Percentiles rank a stretch among this genome's conserved stretches.
phyloP scores from a whole-genome alignment of 129 eudicot species.

The Artemisia tridentata region DNA sequence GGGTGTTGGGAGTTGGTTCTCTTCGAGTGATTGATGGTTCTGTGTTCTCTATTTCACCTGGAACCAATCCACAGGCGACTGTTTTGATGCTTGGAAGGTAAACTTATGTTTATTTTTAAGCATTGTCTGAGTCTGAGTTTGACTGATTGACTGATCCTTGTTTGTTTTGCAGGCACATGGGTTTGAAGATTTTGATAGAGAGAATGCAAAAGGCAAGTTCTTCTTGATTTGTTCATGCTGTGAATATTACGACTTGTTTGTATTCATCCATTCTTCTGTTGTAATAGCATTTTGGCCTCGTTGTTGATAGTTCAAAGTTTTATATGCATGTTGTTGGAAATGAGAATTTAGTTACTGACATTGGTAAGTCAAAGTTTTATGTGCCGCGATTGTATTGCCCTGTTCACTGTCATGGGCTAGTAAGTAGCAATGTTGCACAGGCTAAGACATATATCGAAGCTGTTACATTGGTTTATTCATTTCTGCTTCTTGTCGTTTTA shows the following conservation, averaged over 20 bases:
- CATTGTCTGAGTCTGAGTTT: conserved; percentile 2
- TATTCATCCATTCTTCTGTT: conserved; percentile 8
- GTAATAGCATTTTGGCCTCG: conserved; percentile 15
- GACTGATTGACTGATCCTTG: neutral
- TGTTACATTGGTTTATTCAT: too few species aligned
- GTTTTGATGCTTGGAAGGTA: conserved; percentile 91
- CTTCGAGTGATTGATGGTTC: conserved; percentile 92
- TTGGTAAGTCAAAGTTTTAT: neutral
- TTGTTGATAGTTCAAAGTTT: conserved; percentile 7
- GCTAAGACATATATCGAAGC: too few species aligned
- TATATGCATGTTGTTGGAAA: neutral
- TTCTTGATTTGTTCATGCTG: conserved; percentile 12
- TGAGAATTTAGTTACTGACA: neutral
- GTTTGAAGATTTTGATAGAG: conserved; percentile 55
- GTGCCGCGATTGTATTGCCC: neutral
- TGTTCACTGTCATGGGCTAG: too few species aligned
- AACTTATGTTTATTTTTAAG: conserved; percentile 9
- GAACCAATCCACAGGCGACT: conserved; percentile 96
- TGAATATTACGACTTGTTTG: conserved; percentile 22
- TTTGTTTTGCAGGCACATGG: conserved; percentile 55
- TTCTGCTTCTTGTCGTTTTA: too few species aligned
- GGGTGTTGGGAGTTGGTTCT: conserved; percentile 58
- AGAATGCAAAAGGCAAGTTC: conserved; percentile 27
- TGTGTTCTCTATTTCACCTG: conserved; percentile 63
- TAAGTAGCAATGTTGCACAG: too few species aligned